Conservation (phyloP, 2,329 filamentous ascomycete species). For the Arthrinium phaeospermum region DNA sequence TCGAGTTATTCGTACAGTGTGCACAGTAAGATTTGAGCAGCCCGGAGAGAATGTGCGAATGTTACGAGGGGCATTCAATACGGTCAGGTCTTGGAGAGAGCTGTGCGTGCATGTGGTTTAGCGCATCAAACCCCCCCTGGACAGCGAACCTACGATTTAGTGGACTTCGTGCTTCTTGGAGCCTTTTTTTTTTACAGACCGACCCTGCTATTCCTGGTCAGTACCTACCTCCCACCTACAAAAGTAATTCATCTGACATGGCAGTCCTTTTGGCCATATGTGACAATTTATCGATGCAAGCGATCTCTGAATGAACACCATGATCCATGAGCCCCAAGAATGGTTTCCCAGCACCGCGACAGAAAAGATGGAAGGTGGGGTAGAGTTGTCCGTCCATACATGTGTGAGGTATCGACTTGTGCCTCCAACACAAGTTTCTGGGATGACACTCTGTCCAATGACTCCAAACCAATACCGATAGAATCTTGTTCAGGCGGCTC, state of each 20-base stretch:
- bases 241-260: slow-evolving; percentile 15
- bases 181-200: neutral
- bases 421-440: neutral
- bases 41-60: slow-evolving; percentile 8
- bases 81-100: slow-evolving; percentile 14
- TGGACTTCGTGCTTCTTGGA: slow-evolving; percentile 9
- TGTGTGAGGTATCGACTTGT: neutral
- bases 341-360: neutral
- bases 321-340: slow-evolving; percentile 13
- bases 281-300: neutral
- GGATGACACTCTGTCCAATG: neutral
- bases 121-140: slow-evolving; percentile 11
- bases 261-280: neutral
- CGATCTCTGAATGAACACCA: neutral
- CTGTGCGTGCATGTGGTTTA: slow-evolving; percentile 18
- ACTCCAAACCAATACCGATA: neutral
- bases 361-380: neutral
- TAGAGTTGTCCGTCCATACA: neutral
- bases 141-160: slow-evolving; percentile 15
- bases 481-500: neutral
- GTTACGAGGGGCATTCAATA: slow-evolving; percentile 12
- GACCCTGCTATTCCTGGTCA: neutral
- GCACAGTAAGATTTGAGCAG: neutral
- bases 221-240: neutral
- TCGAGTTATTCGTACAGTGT: slow-evolving; percentile 6